A percentile compares a stretch with the other conserved stretches of the same genome.
Evolutionary conservation across 495 filamentous ascomycete species (phyloP).

Genomic region (Entonaema liquescens): DNA sequence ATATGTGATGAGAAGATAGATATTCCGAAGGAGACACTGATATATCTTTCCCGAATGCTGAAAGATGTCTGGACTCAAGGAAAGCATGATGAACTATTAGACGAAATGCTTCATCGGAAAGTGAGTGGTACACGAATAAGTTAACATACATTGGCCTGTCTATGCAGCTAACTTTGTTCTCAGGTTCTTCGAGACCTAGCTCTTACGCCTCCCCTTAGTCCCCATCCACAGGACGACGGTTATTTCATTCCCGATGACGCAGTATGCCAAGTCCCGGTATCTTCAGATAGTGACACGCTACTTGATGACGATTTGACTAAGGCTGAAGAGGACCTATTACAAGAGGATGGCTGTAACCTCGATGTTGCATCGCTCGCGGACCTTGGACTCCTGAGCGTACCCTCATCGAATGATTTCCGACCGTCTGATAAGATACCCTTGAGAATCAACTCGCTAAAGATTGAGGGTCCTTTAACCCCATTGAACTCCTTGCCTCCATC

Average conservation of each 20-base stretch:
- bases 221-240: slow-evolving; percentile 48
- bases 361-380: neutral
- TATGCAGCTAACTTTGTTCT: neutral
- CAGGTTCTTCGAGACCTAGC: slow-evolving; percentile 22
- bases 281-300: slow-evolving; percentile 59
- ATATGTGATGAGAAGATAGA: slow-evolving; percentile 56
- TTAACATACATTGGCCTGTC: neutral
- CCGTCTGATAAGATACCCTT: slow-evolving; percentile 14
- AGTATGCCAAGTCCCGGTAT: slow-evolving; percentile 59
- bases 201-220: slow-evolving; percentile 69
- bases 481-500: slow-evolving; percentile 36
- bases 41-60: slow-evolving; percentile 51
- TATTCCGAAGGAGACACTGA: slow-evolving; percentile 50
- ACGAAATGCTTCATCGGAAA: slow-evolving; percentile 44
- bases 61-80: slow-evolving; percentile 50
- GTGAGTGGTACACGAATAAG: slow-evolving; percentile 40
- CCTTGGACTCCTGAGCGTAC: slow-evolving; percentile 8
- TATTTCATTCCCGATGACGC: slow-evolving; percentile 59
- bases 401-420: slow-evolving; percentile 14
- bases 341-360: slow-evolving; percentile 39
- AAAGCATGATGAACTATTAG: slow-evolving; percentile 47
- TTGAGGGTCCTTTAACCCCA: slow-evolving; percentile 35
- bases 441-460: slow-evolving; percentile 26
- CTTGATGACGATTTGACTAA: slow-evolving; percentile 56
- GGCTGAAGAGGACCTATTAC: slow-evolving; percentile 54